Percentiles rank a stretch among this genome's conserved stretches.
phyloP scores from a whole-genome alignment of 305 asterid species.

The Fraxinus latifolia region DNA sequence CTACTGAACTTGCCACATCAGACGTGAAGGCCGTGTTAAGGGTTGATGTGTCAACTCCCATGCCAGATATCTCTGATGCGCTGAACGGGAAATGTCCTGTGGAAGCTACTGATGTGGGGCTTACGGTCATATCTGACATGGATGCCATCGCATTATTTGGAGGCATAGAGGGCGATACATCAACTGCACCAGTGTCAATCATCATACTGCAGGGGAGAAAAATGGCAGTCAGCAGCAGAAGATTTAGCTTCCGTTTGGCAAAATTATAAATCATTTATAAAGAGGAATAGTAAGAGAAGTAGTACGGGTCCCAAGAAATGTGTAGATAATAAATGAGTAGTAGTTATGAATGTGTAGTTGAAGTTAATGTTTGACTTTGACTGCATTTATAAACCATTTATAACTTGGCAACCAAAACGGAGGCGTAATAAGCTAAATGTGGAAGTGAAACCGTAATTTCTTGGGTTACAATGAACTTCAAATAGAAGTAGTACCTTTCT shows the following conservation, averaged over 20 bases:
- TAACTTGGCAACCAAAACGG: not conserved
- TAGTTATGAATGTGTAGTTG: not conserved
- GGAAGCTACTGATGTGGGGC: slow-evolving; percentile 52
- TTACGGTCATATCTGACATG: slow-evolving; percentile 44
- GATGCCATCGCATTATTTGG: slow-evolving; percentile 35
- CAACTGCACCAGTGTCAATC: slow-evolving; percentile 35
- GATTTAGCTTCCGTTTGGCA: not conserved
- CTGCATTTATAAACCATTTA: not conserved
- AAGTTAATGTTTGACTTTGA: not conserved
- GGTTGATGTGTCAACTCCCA: slow-evolving; percentile 43
- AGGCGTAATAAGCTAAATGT: not conserved
- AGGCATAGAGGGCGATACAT: slow-evolving; percentile 30
- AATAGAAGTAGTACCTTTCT: not conserved
- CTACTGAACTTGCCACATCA: slow-evolving; percentile 42
- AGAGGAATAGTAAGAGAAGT: not conserved
- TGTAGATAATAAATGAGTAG: not conserved
- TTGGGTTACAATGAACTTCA: not conserved
- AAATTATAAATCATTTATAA: no score
- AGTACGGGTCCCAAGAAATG: not conserved
- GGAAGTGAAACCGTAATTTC: not conserved
- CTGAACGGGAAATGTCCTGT: slow-evolving; percentile 46
- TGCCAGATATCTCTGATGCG: slow-evolving; percentile 45
- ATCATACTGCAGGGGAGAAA: slow-evolving; percentile 28
- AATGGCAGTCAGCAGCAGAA: not conserved
- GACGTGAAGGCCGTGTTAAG: slow-evolving; percentile 46